Evolutionary conservation across 1,284 basidiomycete species (phyloP), one percentile per base, ranked within the genome.

Genomic region (Ustilago trichophora): DNA sequence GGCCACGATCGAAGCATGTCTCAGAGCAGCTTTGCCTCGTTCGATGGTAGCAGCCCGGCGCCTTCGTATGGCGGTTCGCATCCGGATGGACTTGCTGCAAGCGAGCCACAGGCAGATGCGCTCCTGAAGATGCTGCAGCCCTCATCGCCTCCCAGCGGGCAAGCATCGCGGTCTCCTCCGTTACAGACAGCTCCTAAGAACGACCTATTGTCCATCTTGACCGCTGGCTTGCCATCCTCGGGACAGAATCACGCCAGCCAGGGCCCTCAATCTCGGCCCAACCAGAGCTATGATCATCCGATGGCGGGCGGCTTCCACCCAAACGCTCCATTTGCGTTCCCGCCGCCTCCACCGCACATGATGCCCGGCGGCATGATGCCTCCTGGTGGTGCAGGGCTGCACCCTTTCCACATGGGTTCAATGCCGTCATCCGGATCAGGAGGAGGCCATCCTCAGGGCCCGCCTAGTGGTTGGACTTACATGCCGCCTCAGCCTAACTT

Each of bases 191-290:
- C 56, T 4, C 43, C 50, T 6, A 51, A 62, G 49, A 70, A 65
- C 19, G 67, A 70, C 33, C 38, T 70, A 32, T 51, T 70, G 27
- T 64, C 67, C n/a, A 70, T 70, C 16, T 34, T 70, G 32, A 60
- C 67, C 2, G 67, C 31, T 13, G 66, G 67, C 1, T 26, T 56
- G 31, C 56, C 50, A 4, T 19, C 36, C n/a, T 43, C 45, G 2
- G 45, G 36, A 11, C 50, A 45, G 35, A 22, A 42, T 24, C 37
- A 34, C 16, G 31, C 36, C 11, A 46, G 48, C 19, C 48, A 58
- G 25, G 44, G 21, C n/a, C n/a, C 36, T 22, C 60, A 51, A 16
- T 35, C 51, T 43, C 42, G 47, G 27, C 47, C 54, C 5, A 41
- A 34, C 12, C 56, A 52, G 15, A 48, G 40, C 2, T 52, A 55